These are phyloP conservation scores for Alternaria sp. DNA, from an alignment of 2,329 filamentous ascomycete genomes.

Conservation along the genomic window DNA sequence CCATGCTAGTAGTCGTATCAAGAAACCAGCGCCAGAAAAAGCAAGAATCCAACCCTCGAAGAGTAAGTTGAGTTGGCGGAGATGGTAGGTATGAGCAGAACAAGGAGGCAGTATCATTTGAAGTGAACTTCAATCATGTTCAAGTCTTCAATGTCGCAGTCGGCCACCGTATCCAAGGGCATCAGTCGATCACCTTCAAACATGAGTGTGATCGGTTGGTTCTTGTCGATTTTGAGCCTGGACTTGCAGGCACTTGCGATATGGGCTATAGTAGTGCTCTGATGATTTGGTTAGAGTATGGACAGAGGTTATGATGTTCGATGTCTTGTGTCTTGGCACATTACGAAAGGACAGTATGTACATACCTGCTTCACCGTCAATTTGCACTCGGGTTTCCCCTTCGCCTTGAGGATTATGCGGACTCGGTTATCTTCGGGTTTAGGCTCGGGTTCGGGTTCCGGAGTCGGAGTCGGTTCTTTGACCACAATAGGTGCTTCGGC, in stretches of 20 bases:
- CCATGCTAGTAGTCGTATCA: constrained; percentile 12
- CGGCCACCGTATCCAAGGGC: constrained; percentile 44
- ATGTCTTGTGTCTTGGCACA: background rate
- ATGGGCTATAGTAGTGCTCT: constrained; percentile 45
- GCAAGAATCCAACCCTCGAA: background rate
- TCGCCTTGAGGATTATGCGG: constrained; percentile 62
- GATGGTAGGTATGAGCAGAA: background rate
- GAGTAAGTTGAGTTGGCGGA: background rate
- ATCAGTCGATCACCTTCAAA: constrained; percentile 51
- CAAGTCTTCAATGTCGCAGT: constrained; percentile 52
- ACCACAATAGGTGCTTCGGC: constrained; percentile 40
- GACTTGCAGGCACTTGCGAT: constrained; percentile 44
- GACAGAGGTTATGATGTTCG: background rate
- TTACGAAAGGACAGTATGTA: constrained; percentile 8
- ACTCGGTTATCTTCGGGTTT: constrained; percentile 43
- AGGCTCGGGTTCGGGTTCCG: constrained; percentile 24
- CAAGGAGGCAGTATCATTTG: constrained; percentile 32
- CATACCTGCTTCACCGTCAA: constrained; percentile 60
- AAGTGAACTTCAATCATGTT: constrained; percentile 49
- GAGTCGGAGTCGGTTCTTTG: constrained; percentile 30
- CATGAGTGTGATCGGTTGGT: constrained; percentile 46
- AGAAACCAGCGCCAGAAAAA: background rate
- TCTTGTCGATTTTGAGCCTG: constrained; percentile 30
- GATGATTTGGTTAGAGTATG: constrained; percentile 19
- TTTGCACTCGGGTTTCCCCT: constrained; percentile 60